Base-by-base conservation (phyloP, 2,329 filamentous ascomycete species). In the Trichoderma cornu-damae region DNA sequence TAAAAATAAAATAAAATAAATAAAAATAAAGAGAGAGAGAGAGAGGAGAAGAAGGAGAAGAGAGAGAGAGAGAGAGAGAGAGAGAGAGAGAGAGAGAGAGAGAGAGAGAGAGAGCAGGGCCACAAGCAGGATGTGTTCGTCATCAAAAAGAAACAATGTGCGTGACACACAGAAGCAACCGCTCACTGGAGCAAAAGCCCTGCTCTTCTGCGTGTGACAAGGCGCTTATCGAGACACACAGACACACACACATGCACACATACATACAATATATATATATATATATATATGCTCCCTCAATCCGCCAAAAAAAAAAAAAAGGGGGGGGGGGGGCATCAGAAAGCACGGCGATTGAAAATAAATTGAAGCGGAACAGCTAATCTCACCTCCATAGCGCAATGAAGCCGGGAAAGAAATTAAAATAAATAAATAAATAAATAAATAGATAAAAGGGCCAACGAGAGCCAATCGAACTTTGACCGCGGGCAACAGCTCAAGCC, bases 201-300 rank as follows among this genome's bases (percentile, higher is more conserved):
- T 55, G 51, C 51, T 14, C 16, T 20, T 1, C 16, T 30, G 51
- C 28, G 52, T 55, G 22, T 55, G 52, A 55, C 52, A 38, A 47
- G 42, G 52, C 42, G 52, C 52, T 55, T 55, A 47, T 55, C 52
- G 52, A 55, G 52, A 47, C 40, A 46, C 42, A 55, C 50, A 26
- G 40, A 47, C 22, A 38, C 40, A 47, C 40, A 46, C 42, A 55
- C 50, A 26, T 32, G 38, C 28, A 42, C 40, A 44, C 42, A n/a
- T n/a, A n/a, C n/a, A n/a, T n/a, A n/a, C n/a, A n/a, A n/a, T n/a
- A n/a, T n/a, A n/a, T n/a, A n/a, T n/a, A n/a, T n/a, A n/a, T n/a
- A n/a, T n/a, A n/a, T n/a, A n/a, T n/a, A n/a, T n/a, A n/a, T n/a
- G n/a, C n/a, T n/a, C n/a, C n/a, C n/a, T n/a, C n/a, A n/a, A n/a